Evolutionary conservation across 169 alveolate species (phyloP).

Genomic region (Perkinsus olseni): DNA sequence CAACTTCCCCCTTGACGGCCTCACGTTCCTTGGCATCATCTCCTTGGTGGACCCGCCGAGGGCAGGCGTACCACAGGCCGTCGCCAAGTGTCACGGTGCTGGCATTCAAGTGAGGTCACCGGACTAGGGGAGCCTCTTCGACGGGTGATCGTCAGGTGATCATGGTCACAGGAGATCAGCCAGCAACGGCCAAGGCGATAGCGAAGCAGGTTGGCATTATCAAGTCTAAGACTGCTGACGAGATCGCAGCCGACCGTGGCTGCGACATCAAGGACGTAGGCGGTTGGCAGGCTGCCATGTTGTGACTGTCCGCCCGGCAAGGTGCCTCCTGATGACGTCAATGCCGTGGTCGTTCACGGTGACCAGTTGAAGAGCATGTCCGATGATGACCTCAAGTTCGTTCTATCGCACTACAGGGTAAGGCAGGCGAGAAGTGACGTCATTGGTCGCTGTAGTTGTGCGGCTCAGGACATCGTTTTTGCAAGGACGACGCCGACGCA

Average conservation of each 20-base stretch:
- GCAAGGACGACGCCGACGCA: slow-evolving; percentile 72
- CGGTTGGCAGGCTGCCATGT: not conserved
- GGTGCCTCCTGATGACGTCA: slow-evolving; percentile 46
- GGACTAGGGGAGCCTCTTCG: slow-evolving; percentile 7
- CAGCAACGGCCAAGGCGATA: slow-evolving; percentile 85
- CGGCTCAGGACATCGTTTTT: slow-evolving; percentile 49
- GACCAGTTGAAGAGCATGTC: slow-evolving; percentile 28
- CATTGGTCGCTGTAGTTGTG: not conserved
- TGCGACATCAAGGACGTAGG: not conserved
- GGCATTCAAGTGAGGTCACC: slow-evolving; percentile 71
- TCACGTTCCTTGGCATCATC: slow-evolving; percentile 53
- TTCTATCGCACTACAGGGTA: not conserved
- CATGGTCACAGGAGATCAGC: slow-evolving; percentile 95
- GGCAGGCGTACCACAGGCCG: slow-evolving; percentile 89
- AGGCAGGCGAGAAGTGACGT: not conserved
- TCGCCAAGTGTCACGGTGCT: slow-evolving; percentile 79
- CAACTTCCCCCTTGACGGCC: slow-evolving; percentile 54
- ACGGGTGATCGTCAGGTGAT: slow-evolving; percentile 52
- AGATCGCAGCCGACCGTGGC: slow-evolving; percentile 25
- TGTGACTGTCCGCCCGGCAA: not conserved
- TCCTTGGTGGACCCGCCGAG: slow-evolving; percentile 87
- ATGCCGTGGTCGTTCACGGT: slow-evolving; percentile 65
- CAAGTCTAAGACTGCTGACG: slow-evolving; percentile 45
- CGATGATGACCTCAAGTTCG: not conserved
- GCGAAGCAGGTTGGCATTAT: slow-evolving; percentile 69